A percentile compares a stretch with the other conserved stretches of the same genome.
These are phyloP conservation scores for Kurtzmaniella quercitrusa DNA, from an alignment of 1,139 yeast genomes.

Conservation along the genomic window DNA sequence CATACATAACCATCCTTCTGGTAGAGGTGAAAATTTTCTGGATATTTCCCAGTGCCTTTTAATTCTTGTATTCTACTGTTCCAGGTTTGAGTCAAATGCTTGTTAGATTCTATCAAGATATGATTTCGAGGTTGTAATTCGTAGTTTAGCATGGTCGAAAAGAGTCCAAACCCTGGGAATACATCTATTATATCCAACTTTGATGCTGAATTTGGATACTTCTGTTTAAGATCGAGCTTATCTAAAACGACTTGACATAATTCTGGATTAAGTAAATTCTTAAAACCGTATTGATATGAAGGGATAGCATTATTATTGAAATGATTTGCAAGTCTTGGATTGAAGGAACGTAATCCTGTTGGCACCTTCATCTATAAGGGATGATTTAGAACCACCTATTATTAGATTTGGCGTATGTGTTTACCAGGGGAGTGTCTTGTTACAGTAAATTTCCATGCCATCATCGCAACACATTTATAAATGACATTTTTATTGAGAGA, in stretches of 20 bases:
- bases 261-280: conserved; percentile 19
- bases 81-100: conserved; percentile 32
- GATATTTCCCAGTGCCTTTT: conserved; percentile 17
- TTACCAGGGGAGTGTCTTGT: too few species aligned
- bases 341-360: conserved; percentile 20
- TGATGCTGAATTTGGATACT: conserved; percentile 37
- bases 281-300: conserved; percentile 17
- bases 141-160: conserved; percentile 53
- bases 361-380: neutral
- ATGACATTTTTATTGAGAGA: too few species aligned
- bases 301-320: conserved; percentile 15
- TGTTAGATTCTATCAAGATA: conserved; percentile 50
- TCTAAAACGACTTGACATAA: conserved; percentile 39
- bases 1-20: conserved; percentile 59
- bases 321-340: conserved; percentile 24
- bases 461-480: too few species aligned
- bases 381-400: too few species aligned
- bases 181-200: conserved; percentile 60
- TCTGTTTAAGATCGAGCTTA: conserved; percentile 32
- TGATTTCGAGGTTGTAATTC: conserved; percentile 58
- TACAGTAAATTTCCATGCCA: too few species aligned
- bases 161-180: conserved; percentile 54
- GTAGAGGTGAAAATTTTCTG: conserved; percentile 27
- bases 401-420: too few species aligned
- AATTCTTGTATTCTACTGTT: conserved; percentile 19